phyloP scores from a whole-genome alignment of 192 early-diverging fungal species.

The Coemansia javaensis region DNA sequence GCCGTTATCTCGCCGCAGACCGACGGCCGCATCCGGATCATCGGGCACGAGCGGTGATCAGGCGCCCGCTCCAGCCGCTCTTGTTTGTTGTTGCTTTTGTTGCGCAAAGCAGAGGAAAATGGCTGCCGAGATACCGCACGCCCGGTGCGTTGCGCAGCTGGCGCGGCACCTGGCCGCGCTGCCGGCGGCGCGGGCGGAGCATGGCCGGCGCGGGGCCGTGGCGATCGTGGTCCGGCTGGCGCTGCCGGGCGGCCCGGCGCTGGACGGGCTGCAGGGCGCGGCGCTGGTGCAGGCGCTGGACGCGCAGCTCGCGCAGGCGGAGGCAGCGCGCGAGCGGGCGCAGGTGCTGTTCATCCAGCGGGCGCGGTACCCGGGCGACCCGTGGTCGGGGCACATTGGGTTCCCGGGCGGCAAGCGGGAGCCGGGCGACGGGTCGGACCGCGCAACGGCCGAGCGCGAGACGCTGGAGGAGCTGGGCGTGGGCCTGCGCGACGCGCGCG shows the following conservation, averaged over 20 bases:
- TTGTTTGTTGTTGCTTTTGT: too few species aligned
- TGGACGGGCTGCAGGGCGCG: constrained; percentile 5
- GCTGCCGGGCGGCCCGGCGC: constrained; percentile 1
- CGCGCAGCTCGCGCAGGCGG: not conserved
- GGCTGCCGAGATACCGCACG: constrained; percentile 26
- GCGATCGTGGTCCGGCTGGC: constrained; percentile 36
- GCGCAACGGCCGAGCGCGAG: constrained; percentile 34
- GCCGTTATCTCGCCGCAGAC: constrained; percentile 53
- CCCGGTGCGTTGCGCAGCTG: constrained; percentile 30
- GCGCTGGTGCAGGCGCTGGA: constrained; percentile 10
- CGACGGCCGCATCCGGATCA: constrained; percentile 55
- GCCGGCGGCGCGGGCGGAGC: constrained; percentile 2
- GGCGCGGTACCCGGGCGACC: constrained; percentile 26
- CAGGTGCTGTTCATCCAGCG: constrained; percentile 44
- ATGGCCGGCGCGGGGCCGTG: constrained; percentile 16
- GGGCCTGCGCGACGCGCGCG: constrained; percentile 4
- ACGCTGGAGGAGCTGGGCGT: constrained; percentile 34
- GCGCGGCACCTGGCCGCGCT: constrained; percentile 28
- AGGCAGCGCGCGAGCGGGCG: not conserved
- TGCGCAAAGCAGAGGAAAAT: too few species aligned
- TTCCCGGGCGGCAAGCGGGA: constrained; percentile 47
- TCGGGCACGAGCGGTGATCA: not conserved
- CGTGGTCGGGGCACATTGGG: constrained; percentile 49
- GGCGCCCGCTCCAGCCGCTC: not conserved
- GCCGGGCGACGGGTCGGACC: constrained; percentile 2